Conservation (phyloP, 148 eudicot species). For the Chenopodium berlandieri region DNA sequence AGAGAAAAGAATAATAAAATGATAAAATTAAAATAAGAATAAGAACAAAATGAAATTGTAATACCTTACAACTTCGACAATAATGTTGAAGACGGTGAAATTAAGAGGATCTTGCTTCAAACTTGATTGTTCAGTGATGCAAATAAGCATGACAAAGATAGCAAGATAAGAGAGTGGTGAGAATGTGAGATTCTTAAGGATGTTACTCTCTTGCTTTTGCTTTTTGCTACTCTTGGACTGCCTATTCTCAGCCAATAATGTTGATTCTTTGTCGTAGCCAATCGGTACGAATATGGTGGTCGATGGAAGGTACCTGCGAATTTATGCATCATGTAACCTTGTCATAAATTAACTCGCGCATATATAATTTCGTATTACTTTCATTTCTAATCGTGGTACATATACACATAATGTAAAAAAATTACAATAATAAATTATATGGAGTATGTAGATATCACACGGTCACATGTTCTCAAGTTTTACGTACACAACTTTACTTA, state of each 20-base stretch:
- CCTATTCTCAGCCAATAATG: not conserved
- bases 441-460: no score
- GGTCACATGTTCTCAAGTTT: no score
- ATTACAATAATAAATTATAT: no score
- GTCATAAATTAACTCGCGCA: not conserved
- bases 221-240: slow-evolving; percentile 5
- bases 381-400: no score
- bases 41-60: no score
- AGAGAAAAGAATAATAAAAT: not conserved
- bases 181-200: slow-evolving; percentile 37
- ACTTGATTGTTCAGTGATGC: slow-evolving; percentile 46
- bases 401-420: no score
- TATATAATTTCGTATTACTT: no score
- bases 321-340: not conserved
- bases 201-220: slow-evolving; percentile 2
- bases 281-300: slow-evolving; percentile 43
- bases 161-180: slow-evolving; percentile 46
- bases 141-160: slow-evolving; percentile 41
- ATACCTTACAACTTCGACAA: slow-evolving; percentile 53
- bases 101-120: slow-evolving; percentile 48
- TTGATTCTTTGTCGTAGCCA: slow-evolving; percentile 10
- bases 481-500: no score
- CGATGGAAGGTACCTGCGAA: slow-evolving; percentile 50
- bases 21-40: not conserved
- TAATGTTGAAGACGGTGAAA: slow-evolving; percentile 47